Conservation (phyloP, 192 early-diverging fungal genomes). For the Backusella morwellensis region DNA sequence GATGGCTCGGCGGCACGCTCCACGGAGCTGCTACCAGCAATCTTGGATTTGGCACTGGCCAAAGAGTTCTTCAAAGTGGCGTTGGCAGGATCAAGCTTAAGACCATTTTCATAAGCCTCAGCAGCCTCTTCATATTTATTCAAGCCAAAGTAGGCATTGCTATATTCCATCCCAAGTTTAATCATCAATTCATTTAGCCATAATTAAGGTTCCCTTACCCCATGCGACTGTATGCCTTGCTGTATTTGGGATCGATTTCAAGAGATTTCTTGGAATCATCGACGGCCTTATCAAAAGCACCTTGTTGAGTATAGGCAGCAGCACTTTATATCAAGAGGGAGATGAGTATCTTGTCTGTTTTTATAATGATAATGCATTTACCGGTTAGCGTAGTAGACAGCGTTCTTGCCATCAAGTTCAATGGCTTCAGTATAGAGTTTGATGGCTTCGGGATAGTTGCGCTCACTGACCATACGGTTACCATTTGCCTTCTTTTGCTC, state of each 20-base stretch:
- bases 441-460: slow-evolving; percentile 85
- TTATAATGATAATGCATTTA: slow-evolving; percentile 25
- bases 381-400: slow-evolving; percentile 98
- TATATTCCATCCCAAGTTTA: not conserved
- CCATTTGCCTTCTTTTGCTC: slow-evolving; percentile 84
- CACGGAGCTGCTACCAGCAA: slow-evolving; percentile 30
- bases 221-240: slow-evolving; percentile 91
- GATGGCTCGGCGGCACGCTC: slow-evolving; percentile 32
- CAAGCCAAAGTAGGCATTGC: slow-evolving; percentile 90
- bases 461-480: slow-evolving; percentile 82
- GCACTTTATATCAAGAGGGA: slow-evolving; percentile 51
- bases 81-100: slow-evolving; percentile 83
- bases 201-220: slow-evolving; percentile 50
- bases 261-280: slow-evolving; percentile 84
- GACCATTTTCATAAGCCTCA: slow-evolving; percentile 87
- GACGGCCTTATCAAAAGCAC: slow-evolving; percentile 84
- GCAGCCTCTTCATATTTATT: slow-evolving; percentile 82
- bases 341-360: not conserved
- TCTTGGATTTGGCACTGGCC: slow-evolving; percentile 62
- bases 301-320: slow-evolving; percentile 90
- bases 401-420: slow-evolving; percentile 73
- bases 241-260: slow-evolving; percentile 84
- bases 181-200: not conserved
- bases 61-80: slow-evolving; percentile 76
- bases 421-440: slow-evolving; percentile 91